Evolutionary conservation across 2,329 filamentous ascomycete species (phyloP), one percentile per base, ranked within the genome.

Genomic region (Aspergillus piperis): DNA sequence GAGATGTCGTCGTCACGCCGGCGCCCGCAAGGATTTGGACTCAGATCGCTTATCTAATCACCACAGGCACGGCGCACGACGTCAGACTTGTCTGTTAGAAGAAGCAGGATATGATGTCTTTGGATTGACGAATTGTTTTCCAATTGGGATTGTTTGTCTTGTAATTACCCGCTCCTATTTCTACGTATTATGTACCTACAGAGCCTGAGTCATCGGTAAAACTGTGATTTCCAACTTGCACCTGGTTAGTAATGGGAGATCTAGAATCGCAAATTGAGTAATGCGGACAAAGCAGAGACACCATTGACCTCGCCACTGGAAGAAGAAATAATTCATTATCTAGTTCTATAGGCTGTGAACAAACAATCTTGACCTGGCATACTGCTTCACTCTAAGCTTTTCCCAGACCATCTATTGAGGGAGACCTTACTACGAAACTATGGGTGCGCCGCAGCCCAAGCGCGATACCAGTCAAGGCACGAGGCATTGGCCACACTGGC

Each of bases 401-500:
- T 30, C 5, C 21, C 52, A 21, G 38, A 6, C 23, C 38, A 15
- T 11, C 8, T 50, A 50, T 50, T 15, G 15, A 50, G 3, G 4
- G 3, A 32, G 15, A 27, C 27, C 25, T 47, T 50, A 23, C 23
- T 32, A 49, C 32, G 47, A 25, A 10, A 15, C 38, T 59, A 76
- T n/a, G 69, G 62, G 44, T 89, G 80, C 54, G 78, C 78, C 63
- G 76, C 79, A 11, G 89, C 86, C 94, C 94, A 98, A 32, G 83
- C 78, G 65, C 86, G 84, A 77, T 97, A 98, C 90, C 92, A 98
- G 42, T 91, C 89, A 66, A 99, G 77, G 65, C 93, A 92, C 66
- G 89, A 90, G 2, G 90, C 88, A 75, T 98, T 98, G 4, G 92
- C 91, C n/a, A 98, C 93, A 70, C 91, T 96, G 0, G 93, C 92